Percentiles rank a stretch among this genome's conserved stretches.
Conservation (phyloP, 345 rosid species). For the Citropsis articulata region DNA sequence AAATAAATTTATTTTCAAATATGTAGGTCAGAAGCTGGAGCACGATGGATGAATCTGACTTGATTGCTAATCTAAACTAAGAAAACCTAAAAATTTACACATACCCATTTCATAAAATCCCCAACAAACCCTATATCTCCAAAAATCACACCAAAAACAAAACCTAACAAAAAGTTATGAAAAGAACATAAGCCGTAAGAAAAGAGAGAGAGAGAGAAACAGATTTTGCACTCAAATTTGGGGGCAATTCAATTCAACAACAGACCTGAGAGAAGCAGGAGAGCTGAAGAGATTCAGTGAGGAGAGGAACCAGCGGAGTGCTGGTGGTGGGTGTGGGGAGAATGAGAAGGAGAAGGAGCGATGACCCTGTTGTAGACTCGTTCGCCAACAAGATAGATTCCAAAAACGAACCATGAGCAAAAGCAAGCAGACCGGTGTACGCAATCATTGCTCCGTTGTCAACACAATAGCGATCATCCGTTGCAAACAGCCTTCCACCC, state of each 20-base stretch:
- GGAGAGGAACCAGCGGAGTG: conserved; percentile 27
- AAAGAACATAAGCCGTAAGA: too few relatives aligned
- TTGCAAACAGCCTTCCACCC: conserved; percentile 78
- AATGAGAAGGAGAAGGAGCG: conserved; percentile 56
- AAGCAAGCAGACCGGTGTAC: conserved; percentile 85
- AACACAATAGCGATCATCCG: conserved; percentile 85
- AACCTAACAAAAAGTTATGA: not conserved
- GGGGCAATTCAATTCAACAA: not conserved
- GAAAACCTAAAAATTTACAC: not conserved
- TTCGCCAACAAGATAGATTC: conserved; percentile 84
- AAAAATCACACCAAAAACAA: not conserved
- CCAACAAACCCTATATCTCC: not conserved
- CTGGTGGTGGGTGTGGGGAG: conserved; percentile 35
- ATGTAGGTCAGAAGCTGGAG: too few relatives aligned
- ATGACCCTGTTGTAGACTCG: conserved; percentile 62
- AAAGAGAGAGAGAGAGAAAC: not conserved
- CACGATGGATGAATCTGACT: not conserved
- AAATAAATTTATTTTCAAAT: too few relatives aligned
- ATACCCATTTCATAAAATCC: not conserved
- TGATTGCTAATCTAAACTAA: not conserved
- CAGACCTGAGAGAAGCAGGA: not conserved
- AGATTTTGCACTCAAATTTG: not conserved
- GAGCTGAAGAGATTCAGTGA: conserved; percentile 11
- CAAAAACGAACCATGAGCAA: conserved; percentile 79
- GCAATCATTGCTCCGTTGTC: conserved; percentile 99